Percentiles rank a stretch among this genome's conserved stretches.
These are phyloP conservation scores for Parietaria judaica DNA, from an alignment of 306 rosid genomes.

Conservation along the genomic window DNA sequence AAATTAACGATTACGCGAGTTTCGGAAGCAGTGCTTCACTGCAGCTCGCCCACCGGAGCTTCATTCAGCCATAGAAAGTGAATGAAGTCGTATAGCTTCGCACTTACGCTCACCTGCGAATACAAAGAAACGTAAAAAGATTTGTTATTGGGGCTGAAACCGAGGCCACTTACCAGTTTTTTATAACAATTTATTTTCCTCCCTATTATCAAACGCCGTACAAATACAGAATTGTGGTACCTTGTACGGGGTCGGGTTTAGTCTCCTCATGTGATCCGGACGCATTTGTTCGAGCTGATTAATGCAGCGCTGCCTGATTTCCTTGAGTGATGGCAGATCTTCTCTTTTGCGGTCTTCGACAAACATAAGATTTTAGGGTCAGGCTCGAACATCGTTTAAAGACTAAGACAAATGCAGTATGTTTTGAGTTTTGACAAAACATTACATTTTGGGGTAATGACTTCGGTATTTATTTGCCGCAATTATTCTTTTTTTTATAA, in stretches of 20 bases:
- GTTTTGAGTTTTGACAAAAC: not conserved
- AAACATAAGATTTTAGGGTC: conserved; percentile 8
- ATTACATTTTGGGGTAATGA: too few relatives aligned
- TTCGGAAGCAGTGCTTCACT: conserved; percentile 19
- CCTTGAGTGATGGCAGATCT: conserved; percentile 56
- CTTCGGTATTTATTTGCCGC: too few relatives aligned
- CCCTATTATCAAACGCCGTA: not conserved
- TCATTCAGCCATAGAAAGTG: conserved; percentile 92
- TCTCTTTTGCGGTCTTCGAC: conserved; percentile 48
- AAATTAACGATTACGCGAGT: not conserved
- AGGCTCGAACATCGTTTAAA: conserved; percentile 9
- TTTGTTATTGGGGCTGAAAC: too few relatives aligned
- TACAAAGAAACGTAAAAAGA: not conserved
- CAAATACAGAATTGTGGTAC: conserved; percentile 20
- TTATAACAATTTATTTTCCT: not conserved
- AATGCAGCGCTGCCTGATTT: conserved; percentile 74
- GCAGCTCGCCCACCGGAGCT: conserved; percentile 97
- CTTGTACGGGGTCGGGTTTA: conserved; percentile 97
- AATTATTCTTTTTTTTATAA: too few relatives aligned
- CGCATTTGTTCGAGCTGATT: conserved; percentile 83
- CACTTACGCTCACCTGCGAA: conserved; percentile 83
- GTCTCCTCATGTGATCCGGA: conserved; percentile 94
- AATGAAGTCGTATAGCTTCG: conserved; percentile 75
- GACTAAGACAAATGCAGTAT: not conserved
- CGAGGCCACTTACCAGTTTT: too few relatives aligned